Conservation (phyloP, 805 yeast genomes). For the Yamadazyma phyllophila region DNA sequence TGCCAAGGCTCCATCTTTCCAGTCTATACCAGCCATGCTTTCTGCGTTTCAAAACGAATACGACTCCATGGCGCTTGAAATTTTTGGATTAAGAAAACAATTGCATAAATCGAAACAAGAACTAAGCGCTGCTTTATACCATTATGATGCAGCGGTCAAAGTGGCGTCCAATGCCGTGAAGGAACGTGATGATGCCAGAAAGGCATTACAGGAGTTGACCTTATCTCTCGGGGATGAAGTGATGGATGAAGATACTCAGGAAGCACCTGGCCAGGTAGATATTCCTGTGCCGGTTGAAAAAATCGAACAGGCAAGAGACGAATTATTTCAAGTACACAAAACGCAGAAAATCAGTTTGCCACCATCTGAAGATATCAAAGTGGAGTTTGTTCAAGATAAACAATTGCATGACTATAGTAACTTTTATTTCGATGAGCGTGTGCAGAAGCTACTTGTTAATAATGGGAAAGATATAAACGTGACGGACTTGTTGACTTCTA, state of each 20-base stretch:
- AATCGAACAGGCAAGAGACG: constrained; percentile 26
- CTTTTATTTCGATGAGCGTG: constrained; percentile 10
- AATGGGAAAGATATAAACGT: constrained; percentile 8
- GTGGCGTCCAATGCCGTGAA: constrained; percentile 75
- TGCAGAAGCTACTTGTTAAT: constrained; percentile 10
- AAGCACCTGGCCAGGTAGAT: constrained; percentile 5
- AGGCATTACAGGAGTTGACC: constrained; percentile 56
- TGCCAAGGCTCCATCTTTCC: constrained; percentile 46
- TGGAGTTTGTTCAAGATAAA: neutral
- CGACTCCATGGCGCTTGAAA: constrained; percentile 83
- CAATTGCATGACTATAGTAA: neutral
- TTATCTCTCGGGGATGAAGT: constrained; percentile 7
- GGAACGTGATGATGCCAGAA: constrained; percentile 72
- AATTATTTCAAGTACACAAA: constrained; percentile 36
- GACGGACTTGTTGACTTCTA: constrained; percentile 9
- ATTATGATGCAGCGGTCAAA: constrained; percentile 86
- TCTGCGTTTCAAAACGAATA: constrained; percentile 82
- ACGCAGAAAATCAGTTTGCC: constrained; percentile 22
- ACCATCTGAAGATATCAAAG: neutral
- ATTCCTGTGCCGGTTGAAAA: constrained; percentile 19
- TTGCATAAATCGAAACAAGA: constrained; percentile 65
- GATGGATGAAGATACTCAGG: constrained; percentile 3
- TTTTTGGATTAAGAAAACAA: constrained; percentile 73
- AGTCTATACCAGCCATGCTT: constrained; percentile 77
- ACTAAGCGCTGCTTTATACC: constrained; percentile 72